Base-by-base conservation (phyloP, 306 rosid species). In the Acacia melanoxylon region DNA sequence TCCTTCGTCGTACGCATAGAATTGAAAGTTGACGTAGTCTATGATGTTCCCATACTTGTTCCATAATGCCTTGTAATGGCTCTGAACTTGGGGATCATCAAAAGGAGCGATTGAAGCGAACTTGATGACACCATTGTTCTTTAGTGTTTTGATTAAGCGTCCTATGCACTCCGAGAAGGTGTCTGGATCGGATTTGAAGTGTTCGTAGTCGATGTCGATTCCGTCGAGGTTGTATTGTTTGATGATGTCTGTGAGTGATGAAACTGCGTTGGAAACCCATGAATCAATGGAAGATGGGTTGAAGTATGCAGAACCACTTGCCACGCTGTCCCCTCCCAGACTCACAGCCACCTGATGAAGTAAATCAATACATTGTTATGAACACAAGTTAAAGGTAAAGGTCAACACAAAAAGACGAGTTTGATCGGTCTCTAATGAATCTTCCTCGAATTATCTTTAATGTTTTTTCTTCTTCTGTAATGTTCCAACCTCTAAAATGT, bases 31-130 rank as follows among this genome's bases (percentile, higher is more conserved):
- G 5, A 94, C 97, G 49, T 91, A 94, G 75, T 94, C 97, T 37
- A 94, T 92, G 68, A 90, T 42, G 42, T 83, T 35, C 1, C 97
- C 91, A 8, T 92, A 89, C 15, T 63, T 91, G 51, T 80, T 91
- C 98, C 98, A 94, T 84, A 92, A 35, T 2, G 94, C 91, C 85
- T 81, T 24, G 83, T 92, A 94, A 27, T 89, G 94, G 31, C 81
- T 80, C 45, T 94, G 98, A 67, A 94, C 94, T 41, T 90, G 77
- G 12, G 87, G 86, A 0, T 91, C 84, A 25, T 86, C 97, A n/a
- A 86, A 94, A 2, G 97, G 97, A 76, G 96, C 98, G 45, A 91
- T 90, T 2, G 98, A 94, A 42, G 97, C 96, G 51, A 92, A 91
- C 4, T 69, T 70, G 37, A 94, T 92, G 24, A 87, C 89, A 1